These are phyloP conservation scores for Metschnikowia gelsemii DNA, from an alignment of 805 yeast genomes.

Conservation along the genomic window DNA sequence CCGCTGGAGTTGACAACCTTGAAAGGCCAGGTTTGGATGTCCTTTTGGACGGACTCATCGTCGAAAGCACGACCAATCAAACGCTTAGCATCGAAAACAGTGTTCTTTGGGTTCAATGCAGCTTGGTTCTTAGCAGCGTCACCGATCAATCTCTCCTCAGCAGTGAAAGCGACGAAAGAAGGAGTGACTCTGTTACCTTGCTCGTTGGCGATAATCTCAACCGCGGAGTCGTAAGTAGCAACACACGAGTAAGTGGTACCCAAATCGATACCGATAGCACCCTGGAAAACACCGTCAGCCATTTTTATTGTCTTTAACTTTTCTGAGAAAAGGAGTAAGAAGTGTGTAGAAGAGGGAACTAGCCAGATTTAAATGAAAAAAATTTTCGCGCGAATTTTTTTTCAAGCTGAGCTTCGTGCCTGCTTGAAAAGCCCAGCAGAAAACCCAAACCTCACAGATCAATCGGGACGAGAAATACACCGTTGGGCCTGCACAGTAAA, in stretches of 20 bases:
- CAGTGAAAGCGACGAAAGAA: conserved; percentile 49
- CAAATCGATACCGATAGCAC: conserved; percentile 52
- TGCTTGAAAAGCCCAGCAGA: conserved; percentile 6
- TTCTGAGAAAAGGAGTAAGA: conserved; percentile 15
- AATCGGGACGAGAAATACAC: conserved; percentile 14
- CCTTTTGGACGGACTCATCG: conserved; percentile 61
- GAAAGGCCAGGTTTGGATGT: conserved; percentile 50
- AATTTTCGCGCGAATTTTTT: conserved; percentile 20
- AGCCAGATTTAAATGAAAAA: conserved; percentile 20
- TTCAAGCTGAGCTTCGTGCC: conserved; percentile 14
- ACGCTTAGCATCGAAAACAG: conserved; percentile 52
- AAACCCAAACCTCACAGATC: conserved; percentile 9
- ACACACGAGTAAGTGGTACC: conserved; percentile 54
- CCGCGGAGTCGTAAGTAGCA: conserved; percentile 50
- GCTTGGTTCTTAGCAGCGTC: conserved; percentile 53
- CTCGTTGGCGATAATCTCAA: conserved; percentile 51
- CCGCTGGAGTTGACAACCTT: conserved; percentile 45
- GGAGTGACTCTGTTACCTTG: conserved; percentile 55
- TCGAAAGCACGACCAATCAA: conserved; percentile 60
- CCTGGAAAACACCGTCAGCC: conserved; percentile 35
- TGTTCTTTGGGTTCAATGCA: conserved; percentile 50
- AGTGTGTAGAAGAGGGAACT: conserved; percentile 16
- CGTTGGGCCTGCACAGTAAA: conserved; percentile 1
- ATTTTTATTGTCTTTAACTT: conserved; percentile 20
- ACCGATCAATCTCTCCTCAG: conserved; percentile 52